phyloP scores from a whole-genome alignment of 1,139 yeast species.

The Taphrina flavorubra region DNA sequence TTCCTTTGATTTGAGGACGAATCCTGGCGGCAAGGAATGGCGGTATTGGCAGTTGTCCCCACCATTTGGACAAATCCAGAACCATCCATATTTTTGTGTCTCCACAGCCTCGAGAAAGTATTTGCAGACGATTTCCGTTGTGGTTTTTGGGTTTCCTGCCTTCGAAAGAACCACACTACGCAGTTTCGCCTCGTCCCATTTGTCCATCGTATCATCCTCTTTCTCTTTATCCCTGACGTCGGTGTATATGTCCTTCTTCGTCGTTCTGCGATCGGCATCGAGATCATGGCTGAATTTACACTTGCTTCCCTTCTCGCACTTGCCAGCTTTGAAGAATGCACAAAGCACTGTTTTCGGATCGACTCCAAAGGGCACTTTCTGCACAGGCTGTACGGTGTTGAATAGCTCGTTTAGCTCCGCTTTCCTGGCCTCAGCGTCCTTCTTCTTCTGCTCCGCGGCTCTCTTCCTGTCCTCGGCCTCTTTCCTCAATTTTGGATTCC shows the following conservation, averaged over 20 bases:
- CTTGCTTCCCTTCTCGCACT: conserved; percentile 84
- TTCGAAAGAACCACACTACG: conserved; percentile 84
- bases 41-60: conserved; percentile 87
- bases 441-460: conserved; percentile 80
- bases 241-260: conserved; percentile 88
- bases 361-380: conserved; percentile 94
- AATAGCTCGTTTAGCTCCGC: conserved; percentile 82
- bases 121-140: conserved; percentile 95
- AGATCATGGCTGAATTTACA: conserved; percentile 96
- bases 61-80: conserved; percentile 96
- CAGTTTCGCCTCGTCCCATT: conserved; percentile 96
- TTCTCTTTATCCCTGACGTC: conserved; percentile 76
- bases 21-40: conserved; percentile 97
- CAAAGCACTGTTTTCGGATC: conserved; percentile 95
- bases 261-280: conserved; percentile 82
- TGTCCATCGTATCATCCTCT: conserved; percentile 88
- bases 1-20: conserved; percentile 93
- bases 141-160: conserved; percentile 91
- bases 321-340: conserved; percentile 86
- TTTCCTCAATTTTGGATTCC: conserved; percentile 51
- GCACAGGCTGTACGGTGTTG: conserved; percentile 62
- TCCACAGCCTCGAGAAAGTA: conserved; percentile 95
- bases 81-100: conserved; percentile 98
- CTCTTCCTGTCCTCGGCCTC: conserved; percentile 79
- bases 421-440: conserved; percentile 87